phyloP scores from a whole-genome alignment of 1,139 yeast genomes.

The Arxiozyma telluris region DNA sequence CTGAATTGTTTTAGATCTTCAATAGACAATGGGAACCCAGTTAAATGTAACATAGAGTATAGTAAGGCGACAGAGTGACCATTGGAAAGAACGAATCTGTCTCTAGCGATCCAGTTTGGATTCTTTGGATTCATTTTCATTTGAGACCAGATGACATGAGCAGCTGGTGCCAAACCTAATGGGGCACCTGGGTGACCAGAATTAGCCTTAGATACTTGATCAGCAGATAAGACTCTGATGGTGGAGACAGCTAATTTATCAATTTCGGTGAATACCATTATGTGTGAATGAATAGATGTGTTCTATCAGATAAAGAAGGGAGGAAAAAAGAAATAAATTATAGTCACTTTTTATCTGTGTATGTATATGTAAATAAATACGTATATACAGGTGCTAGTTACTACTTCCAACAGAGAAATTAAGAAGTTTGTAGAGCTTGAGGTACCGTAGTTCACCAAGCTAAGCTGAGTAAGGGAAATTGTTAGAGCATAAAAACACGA shows the following conservation, averaged over 20 bases:
- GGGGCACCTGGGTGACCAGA: slow-evolving; percentile 99
- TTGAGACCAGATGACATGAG: slow-evolving; percentile 65
- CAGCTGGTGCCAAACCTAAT: slow-evolving; percentile 90
- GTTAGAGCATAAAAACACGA: neutral
- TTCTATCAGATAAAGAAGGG: too few relatives aligned
- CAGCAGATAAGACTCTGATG: slow-evolving; percentile 85
- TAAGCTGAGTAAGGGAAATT: neutral
- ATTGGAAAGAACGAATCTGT: slow-evolving; percentile 88
- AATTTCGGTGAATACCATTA: slow-evolving; percentile 38
- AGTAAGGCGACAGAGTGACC: slow-evolving; percentile 96
- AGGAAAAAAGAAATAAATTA: too few relatives aligned
- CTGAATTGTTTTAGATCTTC: slow-evolving; percentile 90
- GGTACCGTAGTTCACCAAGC: neutral
- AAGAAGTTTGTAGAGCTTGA: neutral
- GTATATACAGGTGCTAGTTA: neutral
- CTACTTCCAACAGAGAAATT: neutral
- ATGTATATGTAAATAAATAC: too few relatives aligned
- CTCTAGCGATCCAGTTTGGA: slow-evolving; percentile 91
- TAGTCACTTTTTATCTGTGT: neutral
- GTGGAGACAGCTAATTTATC: slow-evolving; percentile 78
- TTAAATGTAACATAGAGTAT: slow-evolving; percentile 77
- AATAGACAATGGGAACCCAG: slow-evolving; percentile 71
- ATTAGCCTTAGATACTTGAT: slow-evolving; percentile 80
- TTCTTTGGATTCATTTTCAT: slow-evolving; percentile 85
- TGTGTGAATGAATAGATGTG: neutral